These are phyloP conservation scores for Zygosaccharomyces rouxii DNA, from an alignment of 805 yeast genomes.

Conservation along the genomic window DNA sequence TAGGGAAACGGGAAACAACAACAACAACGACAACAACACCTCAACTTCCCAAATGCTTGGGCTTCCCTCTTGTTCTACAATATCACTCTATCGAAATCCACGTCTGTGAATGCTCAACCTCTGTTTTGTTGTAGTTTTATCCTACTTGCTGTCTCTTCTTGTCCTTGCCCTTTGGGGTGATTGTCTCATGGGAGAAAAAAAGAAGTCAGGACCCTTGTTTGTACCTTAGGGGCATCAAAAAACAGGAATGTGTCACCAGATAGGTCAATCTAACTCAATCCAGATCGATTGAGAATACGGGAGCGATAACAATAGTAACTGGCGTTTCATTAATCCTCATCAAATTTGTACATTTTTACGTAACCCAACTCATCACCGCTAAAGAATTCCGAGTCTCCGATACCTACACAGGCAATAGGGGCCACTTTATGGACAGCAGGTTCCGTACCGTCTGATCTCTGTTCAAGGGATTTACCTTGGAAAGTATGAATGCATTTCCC, in stretches of 20 bases:
- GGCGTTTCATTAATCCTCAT: background rate
- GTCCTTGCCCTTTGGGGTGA: background rate
- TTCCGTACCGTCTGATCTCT: background rate
- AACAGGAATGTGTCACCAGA: background rate
- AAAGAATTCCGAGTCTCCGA: conserved; percentile 84
- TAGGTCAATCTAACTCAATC: background rate
- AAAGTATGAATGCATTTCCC: conserved; percentile 94
- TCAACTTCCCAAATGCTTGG: background rate
- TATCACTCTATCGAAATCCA: background rate
- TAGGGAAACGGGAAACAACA: too few species aligned
- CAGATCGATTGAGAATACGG: background rate
- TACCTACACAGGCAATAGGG: conserved; percentile 61
- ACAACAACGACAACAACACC: background rate
- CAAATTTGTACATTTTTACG: conserved; percentile 82
- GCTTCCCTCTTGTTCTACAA: background rate
- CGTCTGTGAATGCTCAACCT: too few species aligned
- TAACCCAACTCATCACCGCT: conserved; percentile 87
- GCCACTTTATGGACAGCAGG: conserved; percentile 17
- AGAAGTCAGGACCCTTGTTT: background rate
- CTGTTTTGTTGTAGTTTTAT: background rate
- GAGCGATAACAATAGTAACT: too few species aligned
- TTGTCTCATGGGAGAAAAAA: background rate
- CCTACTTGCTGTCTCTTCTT: background rate
- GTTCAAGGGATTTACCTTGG: conserved; percentile 45
- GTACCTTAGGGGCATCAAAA: background rate